These are phyloP conservation scores for Quercus tomentella DNA, from an alignment of 331 rosid species.

Conservation along the genomic window DNA sequence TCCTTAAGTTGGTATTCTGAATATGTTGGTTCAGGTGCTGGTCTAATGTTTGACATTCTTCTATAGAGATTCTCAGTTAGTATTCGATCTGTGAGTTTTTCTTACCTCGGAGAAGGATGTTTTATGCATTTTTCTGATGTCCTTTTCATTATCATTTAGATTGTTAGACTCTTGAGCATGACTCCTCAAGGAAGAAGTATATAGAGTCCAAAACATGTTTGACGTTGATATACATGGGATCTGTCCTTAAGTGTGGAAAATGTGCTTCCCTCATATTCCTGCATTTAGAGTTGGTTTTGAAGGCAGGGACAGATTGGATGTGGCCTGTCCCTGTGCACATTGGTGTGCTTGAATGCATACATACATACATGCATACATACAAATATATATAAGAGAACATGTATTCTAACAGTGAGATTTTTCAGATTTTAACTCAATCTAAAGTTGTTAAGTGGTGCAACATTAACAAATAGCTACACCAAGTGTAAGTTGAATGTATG, in stretches of 20 bases:
- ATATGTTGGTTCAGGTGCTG: slow-evolving; percentile 49
- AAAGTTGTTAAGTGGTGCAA: background rate
- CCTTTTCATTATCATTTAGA: slow-evolving; percentile 1
- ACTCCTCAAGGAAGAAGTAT: background rate
- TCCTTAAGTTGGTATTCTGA: slow-evolving; percentile 28
- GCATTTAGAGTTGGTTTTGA: background rate
- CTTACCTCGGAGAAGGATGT: slow-evolving; percentile 19
- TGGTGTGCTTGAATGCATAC: too few species aligned
- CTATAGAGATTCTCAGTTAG: slow-evolving; percentile 37
- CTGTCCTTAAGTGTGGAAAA: background rate
- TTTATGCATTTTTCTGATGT: slow-evolving; percentile 1
- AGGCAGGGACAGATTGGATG: background rate
- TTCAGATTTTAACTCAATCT: too few species aligned
- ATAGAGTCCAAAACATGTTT: background rate
- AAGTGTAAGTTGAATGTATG: background rate
- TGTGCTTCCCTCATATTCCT: background rate
- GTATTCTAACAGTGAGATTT: too few species aligned
- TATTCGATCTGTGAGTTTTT: slow-evolving; percentile 36
- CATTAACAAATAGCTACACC: background rate
- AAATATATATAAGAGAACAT: too few species aligned
- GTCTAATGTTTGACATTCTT: slow-evolving; percentile 34
- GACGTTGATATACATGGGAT: background rate
- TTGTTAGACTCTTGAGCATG: slow-evolving; percentile 1
- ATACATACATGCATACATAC: too few species aligned
- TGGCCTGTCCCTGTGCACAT: background rate